Conservation (phyloP, 116 monocot species). For the Cymodocea nodosa region DNA sequence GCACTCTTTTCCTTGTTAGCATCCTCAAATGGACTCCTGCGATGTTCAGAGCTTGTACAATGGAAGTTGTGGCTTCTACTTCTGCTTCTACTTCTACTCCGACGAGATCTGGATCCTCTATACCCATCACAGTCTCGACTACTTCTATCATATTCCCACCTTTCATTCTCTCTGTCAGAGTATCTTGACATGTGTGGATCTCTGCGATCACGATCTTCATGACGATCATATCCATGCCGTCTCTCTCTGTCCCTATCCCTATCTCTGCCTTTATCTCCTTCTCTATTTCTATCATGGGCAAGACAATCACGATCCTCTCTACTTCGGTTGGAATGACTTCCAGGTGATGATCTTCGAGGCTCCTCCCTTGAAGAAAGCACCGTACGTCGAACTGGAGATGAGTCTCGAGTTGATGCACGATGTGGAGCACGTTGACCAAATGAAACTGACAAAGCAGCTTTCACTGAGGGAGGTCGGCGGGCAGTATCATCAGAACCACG, state of each 20-base stretch:
- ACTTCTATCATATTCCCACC: slow-evolving; percentile 25
- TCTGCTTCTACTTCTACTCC: slow-evolving; percentile 34
- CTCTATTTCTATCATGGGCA: slow-evolving; percentile 11
- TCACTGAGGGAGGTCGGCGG: slow-evolving; percentile 83
- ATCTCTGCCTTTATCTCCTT: slow-evolving; percentile 9
- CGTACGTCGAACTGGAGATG: slow-evolving; percentile 72
- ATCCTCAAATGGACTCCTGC: slow-evolving; percentile 37
- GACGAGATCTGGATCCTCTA: slow-evolving; percentile 17
- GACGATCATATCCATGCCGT: slow-evolving; percentile 9
- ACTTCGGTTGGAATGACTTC: slow-evolving; percentile 9
- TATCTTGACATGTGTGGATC: slow-evolving; percentile 20
- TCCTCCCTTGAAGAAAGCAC: slow-evolving; percentile 28
- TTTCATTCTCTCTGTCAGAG: slow-evolving; percentile 16
- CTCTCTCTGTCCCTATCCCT: background rate
- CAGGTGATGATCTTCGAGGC: slow-evolving; percentile 18
- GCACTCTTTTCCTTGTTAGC: slow-evolving; percentile 32
- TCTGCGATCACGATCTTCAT: slow-evolving; percentile 25
- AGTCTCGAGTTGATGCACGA: slow-evolving; percentile 79
- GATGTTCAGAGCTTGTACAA: slow-evolving; percentile 14
- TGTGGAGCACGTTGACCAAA: slow-evolving; percentile 93
- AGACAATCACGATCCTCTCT: slow-evolving; percentile 13
- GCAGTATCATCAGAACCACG: slow-evolving; percentile 75
- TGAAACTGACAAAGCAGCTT: slow-evolving; percentile 81
- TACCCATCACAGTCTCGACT: slow-evolving; percentile 17
- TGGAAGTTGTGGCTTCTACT: slow-evolving; percentile 32